These are phyloP conservation scores for Sphaerobolus stellatus DNA, from an alignment of 1,284 basidiomycete genomes.

Conservation along the genomic window DNA sequence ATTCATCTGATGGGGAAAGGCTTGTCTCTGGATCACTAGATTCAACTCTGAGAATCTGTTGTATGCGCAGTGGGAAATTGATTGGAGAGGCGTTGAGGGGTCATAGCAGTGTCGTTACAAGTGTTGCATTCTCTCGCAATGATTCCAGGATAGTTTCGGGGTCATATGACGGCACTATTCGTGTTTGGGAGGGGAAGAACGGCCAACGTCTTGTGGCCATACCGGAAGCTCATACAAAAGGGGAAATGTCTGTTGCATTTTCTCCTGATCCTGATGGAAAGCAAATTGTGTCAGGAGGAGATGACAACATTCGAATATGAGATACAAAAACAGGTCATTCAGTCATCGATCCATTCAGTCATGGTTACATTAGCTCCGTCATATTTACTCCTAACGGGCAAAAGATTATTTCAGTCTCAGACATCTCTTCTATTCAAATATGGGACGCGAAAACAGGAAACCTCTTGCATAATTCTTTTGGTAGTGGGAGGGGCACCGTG, in stretches of 20 bases:
- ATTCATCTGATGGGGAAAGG: slow-evolving; percentile 1
- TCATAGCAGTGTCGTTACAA: not conserved
- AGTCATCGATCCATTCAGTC: slow-evolving; percentile 1
- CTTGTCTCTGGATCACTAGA: slow-evolving; percentile 9
- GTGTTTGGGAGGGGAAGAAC: slow-evolving; percentile 15
- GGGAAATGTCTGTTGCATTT: slow-evolving; percentile 12
- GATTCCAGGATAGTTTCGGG: slow-evolving; percentile 7
- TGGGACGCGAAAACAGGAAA: slow-evolving; percentile 14
- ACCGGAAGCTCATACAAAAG: not conserved
- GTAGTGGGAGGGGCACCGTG: no score
- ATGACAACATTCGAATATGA: slow-evolving; percentile 18
- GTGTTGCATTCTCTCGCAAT: slow-evolving; percentile 6
- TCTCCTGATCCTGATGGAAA: slow-evolving; percentile 7
- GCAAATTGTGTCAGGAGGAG: slow-evolving; percentile 11
- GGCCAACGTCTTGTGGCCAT: not conserved
- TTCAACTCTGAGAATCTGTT: slow-evolving; percentile 10
- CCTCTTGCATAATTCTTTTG: no score
- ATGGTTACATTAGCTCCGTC: slow-evolving; percentile 7
- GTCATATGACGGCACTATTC: slow-evolving; percentile 13
- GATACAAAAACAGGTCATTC: slow-evolving; percentile 27
- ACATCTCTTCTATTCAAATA: slow-evolving; percentile 7
- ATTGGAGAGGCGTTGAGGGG: slow-evolving; percentile 2
- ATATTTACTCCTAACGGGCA: slow-evolving; percentile 1
- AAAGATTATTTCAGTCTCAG: slow-evolving; percentile 6
- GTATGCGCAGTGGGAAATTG: not conserved